These are phyloP conservation scores for Talaromyces liani DNA, from an alignment of 495 filamentous ascomycete species.

Conservation along the genomic window DNA sequence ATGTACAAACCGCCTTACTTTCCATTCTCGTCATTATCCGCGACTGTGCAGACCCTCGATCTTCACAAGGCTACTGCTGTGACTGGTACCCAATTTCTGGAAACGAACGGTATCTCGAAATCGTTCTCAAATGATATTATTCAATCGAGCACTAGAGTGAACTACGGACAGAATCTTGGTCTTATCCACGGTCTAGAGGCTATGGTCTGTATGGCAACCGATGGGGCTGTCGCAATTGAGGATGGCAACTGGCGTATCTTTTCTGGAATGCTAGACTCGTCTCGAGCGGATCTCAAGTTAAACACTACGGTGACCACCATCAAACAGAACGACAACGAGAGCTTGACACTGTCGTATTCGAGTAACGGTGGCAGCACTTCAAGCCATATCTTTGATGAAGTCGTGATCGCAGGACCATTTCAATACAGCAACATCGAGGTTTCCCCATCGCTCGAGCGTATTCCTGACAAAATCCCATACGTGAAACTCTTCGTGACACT, in stretches of 20 bases:
- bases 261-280: conserved; percentile 61
- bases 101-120: conserved; percentile 55
- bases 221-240: conserved; percentile 68
- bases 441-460: conserved; percentile 40
- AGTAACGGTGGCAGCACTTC: conserved; percentile 10
- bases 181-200: conserved; percentile 84
- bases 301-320: conserved; percentile 64
- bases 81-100: conserved; percentile 66
- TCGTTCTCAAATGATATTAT: conserved; percentile 76
- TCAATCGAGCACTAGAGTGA: conserved; percentile 88
- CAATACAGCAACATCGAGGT: conserved; percentile 66
- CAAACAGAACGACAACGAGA: conserved; percentile 34
- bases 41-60: conserved; percentile 55
- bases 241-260: conserved; percentile 98
- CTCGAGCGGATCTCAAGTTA: conserved; percentile 53
- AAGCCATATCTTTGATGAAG: conserved; percentile 57
- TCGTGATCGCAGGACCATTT: conserved; percentile 71
- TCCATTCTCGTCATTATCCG: conserved; percentile 70
- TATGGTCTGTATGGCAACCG: conserved; percentile 90
- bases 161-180: conserved; percentile 84
- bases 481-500: conserved; percentile 81
- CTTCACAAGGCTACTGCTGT: conserved; percentile 55
- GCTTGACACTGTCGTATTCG: conserved; percentile 37
- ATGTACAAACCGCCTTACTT: conserved; percentile 79
- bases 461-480: conserved; percentile 70